Evolutionary conservation across 1,284 basidiomycete genomes (phyloP).

Genomic region (Takashimella koratensis): DNA sequence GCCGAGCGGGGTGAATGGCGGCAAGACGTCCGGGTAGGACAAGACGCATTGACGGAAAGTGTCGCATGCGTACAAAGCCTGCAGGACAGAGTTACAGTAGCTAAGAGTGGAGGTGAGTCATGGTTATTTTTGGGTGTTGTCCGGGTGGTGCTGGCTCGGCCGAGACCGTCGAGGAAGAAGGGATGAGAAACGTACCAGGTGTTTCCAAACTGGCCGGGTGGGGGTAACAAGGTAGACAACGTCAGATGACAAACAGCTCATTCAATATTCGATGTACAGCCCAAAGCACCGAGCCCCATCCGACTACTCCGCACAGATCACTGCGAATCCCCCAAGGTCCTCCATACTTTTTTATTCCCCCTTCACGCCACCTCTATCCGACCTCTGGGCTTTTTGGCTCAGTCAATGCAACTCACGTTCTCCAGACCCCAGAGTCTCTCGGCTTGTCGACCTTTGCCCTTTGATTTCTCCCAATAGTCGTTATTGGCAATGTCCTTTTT

Average conservation of each 20-base stretch:
- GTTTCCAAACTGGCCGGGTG: constrained; percentile 65
- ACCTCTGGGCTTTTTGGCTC: too few species aligned
- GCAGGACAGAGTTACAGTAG: constrained; percentile 96
- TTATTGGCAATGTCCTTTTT: background rate
- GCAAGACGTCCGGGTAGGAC: constrained; percentile 52
- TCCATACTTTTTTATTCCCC: too few species aligned
- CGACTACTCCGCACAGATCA: too few species aligned
- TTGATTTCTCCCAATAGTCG: constrained; percentile 3
- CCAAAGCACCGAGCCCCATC: too few species aligned
- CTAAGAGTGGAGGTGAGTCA: too few species aligned
- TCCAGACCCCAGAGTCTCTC: constrained; percentile 72
- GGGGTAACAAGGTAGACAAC: constrained; percentile 3
- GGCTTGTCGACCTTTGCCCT: constrained; percentile 30
- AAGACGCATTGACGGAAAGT: constrained; percentile 74
- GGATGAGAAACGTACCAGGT: constrained; percentile 59
- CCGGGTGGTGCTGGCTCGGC: constrained; percentile 10
- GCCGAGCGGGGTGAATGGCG: constrained; percentile 41
- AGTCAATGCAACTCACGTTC: constrained; percentile 73
- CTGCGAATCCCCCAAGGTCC: too few species aligned
- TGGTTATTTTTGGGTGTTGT: background rate
- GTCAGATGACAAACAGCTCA: background rate
- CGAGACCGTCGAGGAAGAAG: constrained; percentile 25
- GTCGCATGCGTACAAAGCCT: constrained; percentile 86
- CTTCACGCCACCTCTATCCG: too few species aligned
- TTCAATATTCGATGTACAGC: too few species aligned